Conservation (phyloP, 176 grass and related monocot genomes). For the Tillandsia leiboldiana region DNA sequence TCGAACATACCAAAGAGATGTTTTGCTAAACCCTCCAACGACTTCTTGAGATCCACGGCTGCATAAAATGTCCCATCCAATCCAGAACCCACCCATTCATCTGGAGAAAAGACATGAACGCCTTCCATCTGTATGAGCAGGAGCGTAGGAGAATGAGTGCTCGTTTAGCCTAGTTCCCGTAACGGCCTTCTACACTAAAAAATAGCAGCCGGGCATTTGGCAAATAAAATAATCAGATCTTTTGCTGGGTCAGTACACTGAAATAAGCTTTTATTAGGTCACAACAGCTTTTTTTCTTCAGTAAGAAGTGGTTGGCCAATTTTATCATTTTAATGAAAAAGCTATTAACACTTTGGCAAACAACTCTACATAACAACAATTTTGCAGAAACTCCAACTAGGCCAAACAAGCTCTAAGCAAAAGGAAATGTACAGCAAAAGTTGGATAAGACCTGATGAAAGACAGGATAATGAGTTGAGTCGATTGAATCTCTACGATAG, state of each 20-base stretch:
- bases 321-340: no score
- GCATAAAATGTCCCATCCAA: constrained; percentile 78
- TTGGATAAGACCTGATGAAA: constrained; percentile 67
- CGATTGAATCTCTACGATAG: constrained; percentile 94
- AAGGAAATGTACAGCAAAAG: background rate
- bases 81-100: constrained; percentile 68
- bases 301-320: background rate
- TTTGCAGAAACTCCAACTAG: background rate
- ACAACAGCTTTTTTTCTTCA: background rate
- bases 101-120: constrained; percentile 65
- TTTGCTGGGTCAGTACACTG: no score
- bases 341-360: no score
- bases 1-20: constrained; percentile 70
- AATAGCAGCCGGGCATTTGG: no score
- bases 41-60: constrained; percentile 71
- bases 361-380: no score
- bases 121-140: constrained; percentile 76
- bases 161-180: no score
- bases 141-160: constrained; percentile 6
- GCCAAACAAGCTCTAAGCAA: no score
- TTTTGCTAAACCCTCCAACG: constrained; percentile 80
- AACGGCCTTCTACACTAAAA: no score
- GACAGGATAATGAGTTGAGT: constrained; percentile 93
- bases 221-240: no score
- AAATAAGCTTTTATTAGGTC: no score